Conservation (phyloP, 2,329 filamentous ascomycete species). For the Fusarium domesticum region DNA sequence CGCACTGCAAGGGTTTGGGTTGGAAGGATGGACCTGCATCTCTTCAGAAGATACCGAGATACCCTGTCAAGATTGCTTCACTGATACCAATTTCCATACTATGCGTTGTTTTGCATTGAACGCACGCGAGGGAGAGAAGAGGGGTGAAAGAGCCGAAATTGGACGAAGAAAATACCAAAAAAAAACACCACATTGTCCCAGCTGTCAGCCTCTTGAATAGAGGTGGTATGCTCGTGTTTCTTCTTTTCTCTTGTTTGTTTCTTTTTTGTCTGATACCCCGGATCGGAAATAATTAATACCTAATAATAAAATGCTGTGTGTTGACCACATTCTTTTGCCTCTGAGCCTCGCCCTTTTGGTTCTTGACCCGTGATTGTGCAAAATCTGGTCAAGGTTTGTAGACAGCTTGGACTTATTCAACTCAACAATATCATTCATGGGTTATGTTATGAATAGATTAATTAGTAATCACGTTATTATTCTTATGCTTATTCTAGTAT, state of each 20-base stretch:
- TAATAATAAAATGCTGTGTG: slow-evolving; percentile 44
- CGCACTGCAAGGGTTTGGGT: slow-evolving; percentile 44
- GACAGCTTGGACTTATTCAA: too few species aligned
- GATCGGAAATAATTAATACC: slow-evolving; percentile 42
- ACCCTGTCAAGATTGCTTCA: slow-evolving; percentile 52
- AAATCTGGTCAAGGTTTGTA: background rate
- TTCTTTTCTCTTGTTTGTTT: slow-evolving; percentile 29
- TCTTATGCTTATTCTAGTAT: too few species aligned
- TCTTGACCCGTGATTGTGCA: background rate
- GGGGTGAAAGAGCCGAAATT: slow-evolving; percentile 18
- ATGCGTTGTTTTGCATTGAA: slow-evolving; percentile 22
- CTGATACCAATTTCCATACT: slow-evolving; percentile 42
- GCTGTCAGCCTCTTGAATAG: slow-evolving; percentile 12
- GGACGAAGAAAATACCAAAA: slow-evolving; percentile 21
- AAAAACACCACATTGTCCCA: slow-evolving; percentile 21
- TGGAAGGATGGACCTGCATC: slow-evolving; percentile 53
- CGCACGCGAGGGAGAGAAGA: slow-evolving; percentile 12
- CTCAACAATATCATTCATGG: too few species aligned
- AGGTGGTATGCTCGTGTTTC: slow-evolving; percentile 21
- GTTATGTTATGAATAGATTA: too few species aligned
- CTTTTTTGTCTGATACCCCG: slow-evolving; percentile 41
- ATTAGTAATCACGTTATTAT: too few species aligned
- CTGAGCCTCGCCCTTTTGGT: too few species aligned
- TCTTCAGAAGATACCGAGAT: slow-evolving; percentile 51
- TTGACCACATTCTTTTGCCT: slow-evolving; percentile 15